Evolutionary conservation across 148 eudicot species (phyloP), one percentile per base, ranked within the genome.

Genomic region (Rhododendron henanense): DNA sequence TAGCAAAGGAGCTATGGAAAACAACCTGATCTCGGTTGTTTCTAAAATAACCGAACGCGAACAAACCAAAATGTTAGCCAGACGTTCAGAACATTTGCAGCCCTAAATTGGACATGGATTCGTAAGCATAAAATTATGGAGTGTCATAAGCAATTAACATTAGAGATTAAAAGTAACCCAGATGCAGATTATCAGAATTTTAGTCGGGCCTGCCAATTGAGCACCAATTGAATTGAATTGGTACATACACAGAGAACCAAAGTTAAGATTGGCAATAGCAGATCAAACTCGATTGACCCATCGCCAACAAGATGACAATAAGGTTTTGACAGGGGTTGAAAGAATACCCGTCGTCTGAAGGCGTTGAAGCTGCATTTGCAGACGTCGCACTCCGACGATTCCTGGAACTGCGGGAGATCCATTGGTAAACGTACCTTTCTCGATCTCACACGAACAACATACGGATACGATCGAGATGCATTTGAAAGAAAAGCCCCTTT

Each of bases 341-440:
- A 45, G 81, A 78, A 76, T 90, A 96, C 99, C 88, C 99, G 92
- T 77, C 99, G 93, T 75, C 98, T 93, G 67, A 97, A 97, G 85
- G 99, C 88, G 90, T 83, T 93, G 92, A 97, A 97, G 87, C 94
- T 95, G 93, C 98, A 97, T 85, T 90, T 94, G 91, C 99, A 97
- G 87, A 97, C 95, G 85, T 97, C 92, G 88, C 99, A 97, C 7
- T 95, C 93, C 48, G 82, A 75, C 31, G 99, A 89, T 91, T 97
- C 99, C 73, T 97, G 93, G 86, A 97, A 97, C 2, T 90, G 92
- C 73, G 98, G 98, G 0, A 94, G 96, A 45, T 96, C 98, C 44
- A 92, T 85, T 45, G 89, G 63, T 85, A 79, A 87, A 31, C 5
- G 5, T 16, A 6, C 39, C 19, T 48, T 13, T 69, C 73, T 63